Percentiles rank a stretch among this genome's conserved stretches.
Conservation (phyloP, 176 grass and related monocot genomes). For the Puya raimondii region DNA sequence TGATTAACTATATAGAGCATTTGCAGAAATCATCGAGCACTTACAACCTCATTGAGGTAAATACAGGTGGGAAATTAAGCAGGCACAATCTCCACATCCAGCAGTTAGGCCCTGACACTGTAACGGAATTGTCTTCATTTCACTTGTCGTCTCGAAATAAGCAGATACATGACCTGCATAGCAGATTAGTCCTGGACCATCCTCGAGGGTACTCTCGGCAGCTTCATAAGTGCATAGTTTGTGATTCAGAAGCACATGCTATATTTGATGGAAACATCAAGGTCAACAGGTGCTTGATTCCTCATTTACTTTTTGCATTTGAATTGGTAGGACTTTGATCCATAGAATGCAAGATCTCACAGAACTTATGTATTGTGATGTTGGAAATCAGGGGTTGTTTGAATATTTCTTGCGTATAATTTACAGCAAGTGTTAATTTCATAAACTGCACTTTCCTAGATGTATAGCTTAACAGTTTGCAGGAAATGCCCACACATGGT, state of each 20-base stretch:
- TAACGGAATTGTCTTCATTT: conserved; percentile 58
- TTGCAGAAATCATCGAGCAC: conserved; percentile 61
- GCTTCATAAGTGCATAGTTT: conserved; percentile 88
- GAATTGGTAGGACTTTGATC: not conserved
- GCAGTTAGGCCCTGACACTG: conserved; percentile 69
- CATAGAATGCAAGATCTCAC: not conserved
- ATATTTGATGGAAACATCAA: conserved; percentile 96
- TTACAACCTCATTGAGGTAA: conserved; percentile 78
- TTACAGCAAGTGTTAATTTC: no score
- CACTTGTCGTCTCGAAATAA: conserved; percentile 69
- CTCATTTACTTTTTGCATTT: not conserved
- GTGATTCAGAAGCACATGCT: conserved; percentile 43
- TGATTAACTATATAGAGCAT: conserved; percentile 6
- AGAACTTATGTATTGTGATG: not conserved
- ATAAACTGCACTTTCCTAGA: no score
- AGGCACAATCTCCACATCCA: conserved; percentile 91
- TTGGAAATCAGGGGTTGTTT: no score
- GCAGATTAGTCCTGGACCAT: conserved; percentile 79
- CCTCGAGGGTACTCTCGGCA: conserved; percentile 71
- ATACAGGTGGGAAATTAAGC: conserved; percentile 72
- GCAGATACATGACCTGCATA: conserved; percentile 95
- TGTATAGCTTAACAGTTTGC: no score
- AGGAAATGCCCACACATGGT: no score
- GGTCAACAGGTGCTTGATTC: conserved; percentile 60
- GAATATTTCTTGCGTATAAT: no score